These are phyloP conservation scores for Elongisporangium undulatum DNA, from an alignment of 352 stramenopile species.

Conservation along the genomic window DNA sequence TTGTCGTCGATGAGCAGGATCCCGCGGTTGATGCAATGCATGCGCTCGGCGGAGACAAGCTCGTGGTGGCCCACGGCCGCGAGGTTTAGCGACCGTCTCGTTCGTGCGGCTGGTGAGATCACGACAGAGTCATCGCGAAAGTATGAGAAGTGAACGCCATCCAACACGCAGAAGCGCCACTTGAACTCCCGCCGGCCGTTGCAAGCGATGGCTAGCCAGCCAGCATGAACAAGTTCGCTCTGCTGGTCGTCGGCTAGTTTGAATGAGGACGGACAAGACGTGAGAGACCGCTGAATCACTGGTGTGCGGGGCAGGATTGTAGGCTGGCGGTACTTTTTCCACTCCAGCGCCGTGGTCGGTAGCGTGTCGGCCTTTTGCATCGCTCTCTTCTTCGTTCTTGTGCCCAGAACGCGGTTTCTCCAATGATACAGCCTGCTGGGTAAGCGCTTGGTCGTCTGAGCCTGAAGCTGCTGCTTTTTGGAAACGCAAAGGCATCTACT, in stretches of 20 bases:
- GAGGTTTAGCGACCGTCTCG: neutral
- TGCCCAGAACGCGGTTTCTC: neutral
- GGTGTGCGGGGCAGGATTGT: neutral
- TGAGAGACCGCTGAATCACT: conserved; percentile 1
- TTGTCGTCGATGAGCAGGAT: conserved; percentile 25
- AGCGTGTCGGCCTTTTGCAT: conserved; percentile 19
- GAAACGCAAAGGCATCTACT: neutral
- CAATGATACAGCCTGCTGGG: neutral
- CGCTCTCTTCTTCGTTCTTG: neutral
- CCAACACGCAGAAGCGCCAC: conserved; percentile 38
- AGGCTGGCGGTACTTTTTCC: conserved; percentile 1
- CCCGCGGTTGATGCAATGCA: conserved; percentile 37
- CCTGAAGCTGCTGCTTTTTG: neutral
- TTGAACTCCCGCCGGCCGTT: conserved; percentile 25
- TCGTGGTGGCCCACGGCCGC: conserved; percentile 10
- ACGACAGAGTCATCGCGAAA: conserved; percentile 10
- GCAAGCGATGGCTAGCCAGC: conserved; percentile 32
- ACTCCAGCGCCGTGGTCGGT: conserved; percentile 12
- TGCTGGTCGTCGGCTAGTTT: conserved; percentile 4
- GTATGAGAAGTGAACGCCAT: conserved; percentile 25
- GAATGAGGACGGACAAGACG: conserved; percentile 6
- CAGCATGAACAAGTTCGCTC: conserved; percentile 14
- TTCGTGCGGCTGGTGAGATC: neutral
- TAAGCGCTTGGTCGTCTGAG: neutral
- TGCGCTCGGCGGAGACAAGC: conserved; percentile 26